Evolutionary conservation across 2,329 filamentous ascomycete genomes (phyloP), one percentile per base, ranked within the genome.

Genomic region (Aspergillus brunneoviolaceus): DNA sequence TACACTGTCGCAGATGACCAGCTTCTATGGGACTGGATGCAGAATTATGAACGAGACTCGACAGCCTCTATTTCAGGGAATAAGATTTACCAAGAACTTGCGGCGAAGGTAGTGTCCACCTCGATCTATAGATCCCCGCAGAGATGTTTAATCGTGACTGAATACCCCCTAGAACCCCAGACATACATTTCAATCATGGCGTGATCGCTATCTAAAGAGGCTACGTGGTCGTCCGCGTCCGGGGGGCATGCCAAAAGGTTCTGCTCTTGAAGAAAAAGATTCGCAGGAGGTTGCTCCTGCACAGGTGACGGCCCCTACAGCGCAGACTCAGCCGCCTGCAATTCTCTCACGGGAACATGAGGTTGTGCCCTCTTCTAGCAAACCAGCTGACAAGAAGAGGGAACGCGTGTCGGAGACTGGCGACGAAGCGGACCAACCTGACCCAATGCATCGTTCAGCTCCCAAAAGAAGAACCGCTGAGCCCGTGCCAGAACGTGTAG

Each of bases 121-220:
- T 35, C 11, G 16, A 19, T 45, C n/a, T 14, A 6, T 51, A 25
- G 3, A 23, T 45, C 45, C 21, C 19, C 39, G 47, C n/a, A 49
- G 9, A 5, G 10, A 16, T 47, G 19, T 5, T n/a, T 12, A 19
- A 55, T 31, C 33, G 45, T 33, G 27, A 5, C 9, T 12, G 9
- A 29, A 45, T 35, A 2, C 2, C 23, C 5, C 25, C 11, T 60
- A 80, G 79, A 67, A 78, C 62, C 76, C 79, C 11, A 67, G 72
- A 51, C 80, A 82, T 66, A 76, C 80, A 2, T 82, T 66, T 65
- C 80, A 82, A 66, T 81, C 80, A 33, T 82, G 77, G 76, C 75
- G 80, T 35, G 74, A 79, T 66, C 76, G 80, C n/a, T 82, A 78
- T 63, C 35, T 80, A 14, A 81, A 77, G 61, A 67, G 62, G 23